Percentiles rank a stretch among this genome's conserved stretches.
These are phyloP conservation scores for Silene coronaria DNA, from an alignment of 179 eudicot genomes.

Conservation along the genomic window DNA sequence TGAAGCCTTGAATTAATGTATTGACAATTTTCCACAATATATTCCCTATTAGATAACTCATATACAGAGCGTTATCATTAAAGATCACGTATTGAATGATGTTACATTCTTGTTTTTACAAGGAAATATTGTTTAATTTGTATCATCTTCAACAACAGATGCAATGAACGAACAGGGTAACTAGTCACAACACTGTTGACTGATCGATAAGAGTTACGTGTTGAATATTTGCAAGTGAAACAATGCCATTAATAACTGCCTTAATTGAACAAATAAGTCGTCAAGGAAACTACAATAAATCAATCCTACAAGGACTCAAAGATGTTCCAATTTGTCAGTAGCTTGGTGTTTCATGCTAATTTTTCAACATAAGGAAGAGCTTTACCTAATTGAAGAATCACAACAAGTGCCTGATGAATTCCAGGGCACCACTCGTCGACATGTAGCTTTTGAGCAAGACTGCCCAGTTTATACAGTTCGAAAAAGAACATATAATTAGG, in stretches of 20 bases:
- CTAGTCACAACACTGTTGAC: too few relatives aligned
- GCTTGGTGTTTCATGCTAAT: background rate
- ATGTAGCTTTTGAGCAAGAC: slow-evolving; percentile 73
- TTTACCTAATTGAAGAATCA: slow-evolving; percentile 56
- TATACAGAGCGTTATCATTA: background rate
- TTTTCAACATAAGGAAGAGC: background rate
- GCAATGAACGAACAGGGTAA: too few relatives aligned
- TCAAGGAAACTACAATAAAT: background rate
- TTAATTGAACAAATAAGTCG: background rate
- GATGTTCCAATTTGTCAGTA: background rate
- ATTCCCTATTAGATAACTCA: background rate
- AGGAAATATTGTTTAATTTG: too few relatives aligned
- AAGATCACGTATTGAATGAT: too few relatives aligned
- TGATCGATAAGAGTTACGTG: too few relatives aligned
- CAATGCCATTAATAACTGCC: background rate
- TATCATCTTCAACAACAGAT: too few relatives aligned
- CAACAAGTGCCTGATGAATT: slow-evolving; percentile 46
- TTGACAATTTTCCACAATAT: background rate
- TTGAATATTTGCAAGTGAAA: background rate
- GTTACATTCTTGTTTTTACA: too few relatives aligned
- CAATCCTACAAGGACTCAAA: background rate
- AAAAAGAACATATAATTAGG: slow-evolving; percentile 96
- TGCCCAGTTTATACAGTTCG: slow-evolving; percentile 55
- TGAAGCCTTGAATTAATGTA: background rate
- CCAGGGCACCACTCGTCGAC: slow-evolving; percentile 84